phyloP scores from a whole-genome alignment of 257 asterid species.

The Scutellaria barbata region DNA sequence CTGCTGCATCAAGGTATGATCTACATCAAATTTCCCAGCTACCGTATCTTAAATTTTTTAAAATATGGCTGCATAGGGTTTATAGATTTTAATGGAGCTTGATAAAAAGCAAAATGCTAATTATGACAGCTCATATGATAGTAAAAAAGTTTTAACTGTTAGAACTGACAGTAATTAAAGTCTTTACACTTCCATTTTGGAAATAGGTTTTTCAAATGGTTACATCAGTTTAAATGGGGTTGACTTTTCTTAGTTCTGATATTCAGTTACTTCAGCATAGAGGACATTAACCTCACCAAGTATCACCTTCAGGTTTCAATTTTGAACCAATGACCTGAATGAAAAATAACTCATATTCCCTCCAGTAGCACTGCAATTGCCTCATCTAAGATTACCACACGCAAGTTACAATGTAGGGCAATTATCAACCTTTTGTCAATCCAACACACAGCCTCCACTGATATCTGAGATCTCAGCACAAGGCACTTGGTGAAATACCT shows the following conservation, averaged over 20 bases:
- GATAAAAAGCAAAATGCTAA: slow-evolving; percentile 33
- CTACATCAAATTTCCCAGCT: slow-evolving; percentile 27
- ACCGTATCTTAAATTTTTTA: slow-evolving; percentile 6
- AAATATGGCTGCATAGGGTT: slow-evolving; percentile 32
- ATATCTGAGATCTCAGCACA: slow-evolving; percentile 22
- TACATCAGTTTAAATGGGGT: slow-evolving; percentile 21
- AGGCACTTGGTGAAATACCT: slow-evolving; percentile 6
- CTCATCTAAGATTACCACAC: slow-evolving; percentile 28
- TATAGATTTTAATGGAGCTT: slow-evolving; percentile 30
- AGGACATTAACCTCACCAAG: slow-evolving; percentile 19
- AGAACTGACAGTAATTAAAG: slow-evolving; percentile 7
- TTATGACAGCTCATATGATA: slow-evolving; percentile 18
- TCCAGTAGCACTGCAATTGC: slow-evolving; percentile 22
- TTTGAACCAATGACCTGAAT: slow-evolving; percentile 18
- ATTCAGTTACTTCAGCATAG: not conserved
- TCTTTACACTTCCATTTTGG: slow-evolving; percentile 29
- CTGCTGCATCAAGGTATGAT: slow-evolving; percentile 89
- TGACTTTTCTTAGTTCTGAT: slow-evolving; percentile 15
- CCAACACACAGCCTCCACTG: slow-evolving; percentile 1
- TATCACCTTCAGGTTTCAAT: slow-evolving; percentile 23
- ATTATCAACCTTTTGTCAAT: not conserved
- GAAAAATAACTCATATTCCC: slow-evolving; percentile 21
- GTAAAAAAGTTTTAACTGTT: slow-evolving; percentile 17
- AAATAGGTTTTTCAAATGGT: slow-evolving; percentile 19
- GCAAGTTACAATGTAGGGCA: slow-evolving; percentile 9